Base-by-base conservation (phyloP, 352 stramenopile species). In the Phytopythium litorale region DNA sequence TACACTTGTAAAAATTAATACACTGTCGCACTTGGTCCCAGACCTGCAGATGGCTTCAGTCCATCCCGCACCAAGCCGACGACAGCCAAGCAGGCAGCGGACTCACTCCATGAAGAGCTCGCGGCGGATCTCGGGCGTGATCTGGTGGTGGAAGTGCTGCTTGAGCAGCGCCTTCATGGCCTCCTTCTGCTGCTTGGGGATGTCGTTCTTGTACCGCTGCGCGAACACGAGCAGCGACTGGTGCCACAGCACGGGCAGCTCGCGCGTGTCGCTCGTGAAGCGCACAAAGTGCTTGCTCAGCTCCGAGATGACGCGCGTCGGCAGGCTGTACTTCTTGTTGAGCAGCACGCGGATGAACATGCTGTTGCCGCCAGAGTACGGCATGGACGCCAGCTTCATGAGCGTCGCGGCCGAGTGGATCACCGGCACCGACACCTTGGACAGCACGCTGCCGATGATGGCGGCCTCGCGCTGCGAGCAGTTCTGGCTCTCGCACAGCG, bases 271-370 rank as follows among this genome's bases (percentile, higher is more conserved):
- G 23, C 74, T 65, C 61, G 88, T 89, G 76, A 99, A 99, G 50
- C 73, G 76, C 33, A 94, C 67, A 78, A 99, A 99, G 76, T 99
- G 96, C 67, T 94, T 84, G 46, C 98, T 96, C 50, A 99, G 79
- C 64, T 96, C 96, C 40, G 84, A 81, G 74, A 99, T 98, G 30
- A 99, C 97, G 42, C 89, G 87, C 60, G 94, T 98, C 7, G 98
- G 98, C 38, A 99, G 81, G 56, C 95, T 98, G 82, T 99, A 99
- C 81, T 99, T 99, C 76, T 99, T 99, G 84, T 99, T 98, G 32
- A 99, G 84, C 15, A 99, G 81, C 35, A 99, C 91, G 46, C 88
- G 91, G 65, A 99, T 98, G 69, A 99, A 99, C 63, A 99, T 96
- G 21, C 94, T 99, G 58, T 97, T 97, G 52, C 96, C 96, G 55